phyloP scores from a whole-genome alignment of 805 yeast species.

The Candida succiphila region DNA sequence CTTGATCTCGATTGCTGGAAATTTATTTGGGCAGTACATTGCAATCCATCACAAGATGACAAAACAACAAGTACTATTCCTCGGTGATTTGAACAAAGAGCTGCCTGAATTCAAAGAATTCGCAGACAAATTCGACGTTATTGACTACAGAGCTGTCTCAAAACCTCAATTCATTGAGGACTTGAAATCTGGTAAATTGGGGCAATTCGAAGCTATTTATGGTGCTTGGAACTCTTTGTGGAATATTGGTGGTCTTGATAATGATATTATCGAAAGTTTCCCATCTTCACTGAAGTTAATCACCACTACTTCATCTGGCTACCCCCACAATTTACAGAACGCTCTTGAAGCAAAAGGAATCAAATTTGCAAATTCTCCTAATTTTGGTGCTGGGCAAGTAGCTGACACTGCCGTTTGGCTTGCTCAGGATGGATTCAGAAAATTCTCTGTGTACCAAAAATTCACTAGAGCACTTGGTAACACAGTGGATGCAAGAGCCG shows the following conservation, averaged over 20 bases:
- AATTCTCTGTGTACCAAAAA: slow-evolving; percentile 36
- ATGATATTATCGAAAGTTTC: slow-evolving; percentile 27
- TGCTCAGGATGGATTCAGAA: slow-evolving; percentile 50
- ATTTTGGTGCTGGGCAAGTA: slow-evolving; percentile 54
- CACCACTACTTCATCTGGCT: slow-evolving; percentile 46
- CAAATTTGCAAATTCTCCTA: slow-evolving; percentile 50
- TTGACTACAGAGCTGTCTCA: slow-evolving; percentile 30
- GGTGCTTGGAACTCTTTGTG: slow-evolving; percentile 43
- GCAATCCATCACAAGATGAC: too few species aligned
- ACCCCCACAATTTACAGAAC: slow-evolving; percentile 31
- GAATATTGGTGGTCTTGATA: slow-evolving; percentile 33
- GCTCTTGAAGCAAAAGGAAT: slow-evolving; percentile 29
- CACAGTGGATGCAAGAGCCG: slow-evolving; percentile 35
- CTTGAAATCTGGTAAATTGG: slow-evolving; percentile 18
- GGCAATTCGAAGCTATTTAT: slow-evolving; percentile 33
- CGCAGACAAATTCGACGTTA: slow-evolving; percentile 26
- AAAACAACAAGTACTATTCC: slow-evolving; percentile 29
- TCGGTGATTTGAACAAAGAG: slow-evolving; percentile 38
- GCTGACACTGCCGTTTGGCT: slow-evolving; percentile 61
- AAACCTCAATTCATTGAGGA: slow-evolving; percentile 29
- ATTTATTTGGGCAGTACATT: too few species aligned
- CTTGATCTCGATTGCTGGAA: too few species aligned
- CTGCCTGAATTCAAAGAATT: slow-evolving; percentile 38
- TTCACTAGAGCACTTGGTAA: slow-evolving; percentile 27
- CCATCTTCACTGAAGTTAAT: slow-evolving; percentile 36